Conservation (phyloP, 352 stramenopile species). For the Phytopythium oedochilum region DNA sequence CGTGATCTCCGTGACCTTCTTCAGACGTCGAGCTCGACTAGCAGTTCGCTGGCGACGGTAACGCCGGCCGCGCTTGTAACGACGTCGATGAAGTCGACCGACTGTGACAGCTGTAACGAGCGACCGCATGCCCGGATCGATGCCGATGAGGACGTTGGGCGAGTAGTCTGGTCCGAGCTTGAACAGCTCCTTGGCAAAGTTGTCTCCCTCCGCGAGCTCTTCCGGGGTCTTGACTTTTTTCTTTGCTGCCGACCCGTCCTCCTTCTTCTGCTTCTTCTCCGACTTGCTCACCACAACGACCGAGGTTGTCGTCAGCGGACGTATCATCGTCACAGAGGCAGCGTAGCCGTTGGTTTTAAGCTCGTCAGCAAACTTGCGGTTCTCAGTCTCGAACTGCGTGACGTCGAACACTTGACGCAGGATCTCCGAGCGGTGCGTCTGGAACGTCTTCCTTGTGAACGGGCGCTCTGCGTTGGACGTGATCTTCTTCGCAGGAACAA, state of each 20-base stretch:
- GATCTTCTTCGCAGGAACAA: neutral
- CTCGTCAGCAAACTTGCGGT: conserved; percentile 7
- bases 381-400: conserved; percentile 7
- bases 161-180: conserved; percentile 2
- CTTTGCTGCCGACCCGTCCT: neutral
- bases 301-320: neutral
- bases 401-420: conserved; percentile 7
- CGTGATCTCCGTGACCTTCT: conserved; percentile 1
- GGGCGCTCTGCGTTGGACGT: neutral
- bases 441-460: conserved; percentile 1
- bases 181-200: conserved; percentile 5
- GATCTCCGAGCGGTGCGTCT: neutral
- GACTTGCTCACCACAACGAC: neutral
- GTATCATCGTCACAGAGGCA: conserved; percentile 3
- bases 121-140: conserved; percentile 11
- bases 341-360: conserved; percentile 8
- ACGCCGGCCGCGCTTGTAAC: neutral
- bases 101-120: conserved; percentile 4
- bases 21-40: neutral
- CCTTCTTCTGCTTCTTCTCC: neutral
- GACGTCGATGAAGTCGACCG: neutral
- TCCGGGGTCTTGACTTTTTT: conserved; percentile 4
- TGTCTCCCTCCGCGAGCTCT: conserved; percentile 3
- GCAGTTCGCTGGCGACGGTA: neutral
- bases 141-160: conserved; percentile 4